phyloP scores from a whole-genome alignment of 352 stramenopile genomes.

The Aphanomyces euteiches region DNA sequence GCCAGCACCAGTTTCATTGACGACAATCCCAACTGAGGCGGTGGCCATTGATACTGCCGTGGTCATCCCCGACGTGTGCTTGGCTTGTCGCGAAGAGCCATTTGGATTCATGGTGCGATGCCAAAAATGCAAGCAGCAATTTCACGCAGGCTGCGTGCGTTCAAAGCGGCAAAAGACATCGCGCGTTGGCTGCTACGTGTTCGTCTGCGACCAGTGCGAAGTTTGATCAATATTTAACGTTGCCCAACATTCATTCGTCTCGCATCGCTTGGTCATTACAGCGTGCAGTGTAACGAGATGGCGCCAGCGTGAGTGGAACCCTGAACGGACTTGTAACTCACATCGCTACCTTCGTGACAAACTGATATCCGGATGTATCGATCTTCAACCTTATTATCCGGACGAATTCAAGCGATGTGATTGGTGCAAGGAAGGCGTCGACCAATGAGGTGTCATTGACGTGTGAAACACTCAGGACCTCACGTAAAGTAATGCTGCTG shows the following conservation, averaged over 20 bases:
- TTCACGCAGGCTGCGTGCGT: slow-evolving; percentile 42
- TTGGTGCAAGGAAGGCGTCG: not conserved
- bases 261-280: slow-evolving; percentile 10
- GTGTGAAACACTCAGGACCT: not conserved
- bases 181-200: slow-evolving; percentile 17
- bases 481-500: slow-evolving; percentile 6
- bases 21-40: not conserved
- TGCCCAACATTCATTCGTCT: not conserved
- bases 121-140: slow-evolving; percentile 50
- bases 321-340: not conserved
- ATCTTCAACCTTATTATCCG: slow-evolving; percentile 2
- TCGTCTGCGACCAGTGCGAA: slow-evolving; percentile 19
- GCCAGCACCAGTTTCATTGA: not conserved
- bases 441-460: slow-evolving; percentile 15
- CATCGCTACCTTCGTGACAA: not conserved
- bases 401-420: not conserved
- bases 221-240: not conserved
- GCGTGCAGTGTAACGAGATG: not conserved
- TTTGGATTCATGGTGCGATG: slow-evolving; percentile 59
- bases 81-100: slow-evolving; percentile 40
- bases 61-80: slow-evolving; percentile 31
- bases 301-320: slow-evolving; percentile 1
- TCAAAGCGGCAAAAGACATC: slow-evolving; percentile 27
- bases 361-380: not conserved
- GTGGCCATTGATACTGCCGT: slow-evolving; percentile 3